phyloP scores from a whole-genome alignment of 2,329 filamentous ascomycete genomes.

The Colletotrichum sp. region DNA sequence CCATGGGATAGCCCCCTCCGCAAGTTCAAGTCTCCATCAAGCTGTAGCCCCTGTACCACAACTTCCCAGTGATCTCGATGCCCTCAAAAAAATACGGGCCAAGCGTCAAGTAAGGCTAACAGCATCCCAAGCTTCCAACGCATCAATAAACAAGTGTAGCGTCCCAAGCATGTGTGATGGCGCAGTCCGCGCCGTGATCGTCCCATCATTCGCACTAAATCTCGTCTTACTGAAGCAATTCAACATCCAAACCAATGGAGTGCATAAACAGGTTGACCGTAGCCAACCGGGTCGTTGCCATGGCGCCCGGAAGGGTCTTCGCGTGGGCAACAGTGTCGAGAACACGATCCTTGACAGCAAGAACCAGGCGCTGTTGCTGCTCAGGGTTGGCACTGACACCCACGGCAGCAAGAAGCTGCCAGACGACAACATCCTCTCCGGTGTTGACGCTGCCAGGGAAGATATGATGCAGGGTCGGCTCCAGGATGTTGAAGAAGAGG shows the following conservation, averaged over 20 bases:
- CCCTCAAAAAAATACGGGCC: slow-evolving; percentile 17
- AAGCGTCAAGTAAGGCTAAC: neutral
- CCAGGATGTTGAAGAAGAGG: slow-evolving; percentile 83
- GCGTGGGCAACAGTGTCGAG: slow-evolving; percentile 92
- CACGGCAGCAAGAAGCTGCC: slow-evolving; percentile 96
- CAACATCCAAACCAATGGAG: slow-evolving; percentile 97
- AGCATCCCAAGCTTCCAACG: slow-evolving; percentile 4
- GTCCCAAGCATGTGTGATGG: neutral
- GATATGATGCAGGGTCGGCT: slow-evolving; percentile 81
- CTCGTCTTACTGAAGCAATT: slow-evolving; percentile 56
- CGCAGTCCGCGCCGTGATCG: neutral
- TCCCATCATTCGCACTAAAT: neutral
- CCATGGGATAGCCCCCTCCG: neutral
- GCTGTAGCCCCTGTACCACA: slow-evolving; percentile 17
- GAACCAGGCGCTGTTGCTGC: slow-evolving; percentile 91
- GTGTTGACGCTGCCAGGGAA: slow-evolving; percentile 93
- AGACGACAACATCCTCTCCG: slow-evolving; percentile 94
- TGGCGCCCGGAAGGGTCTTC: slow-evolving; percentile 86
- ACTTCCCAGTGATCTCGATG: neutral
- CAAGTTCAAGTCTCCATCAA: neutral
- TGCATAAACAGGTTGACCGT: slow-evolving; percentile 99
- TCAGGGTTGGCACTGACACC: slow-evolving; percentile 92
- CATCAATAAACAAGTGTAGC: slow-evolving; percentile 1
- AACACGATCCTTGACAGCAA: slow-evolving; percentile 96
- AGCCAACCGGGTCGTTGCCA: slow-evolving; percentile 81